These are phyloP conservation scores for Gossypium aridum DNA, from an alignment of 441 rosid genomes.

Conservation along the genomic window DNA sequence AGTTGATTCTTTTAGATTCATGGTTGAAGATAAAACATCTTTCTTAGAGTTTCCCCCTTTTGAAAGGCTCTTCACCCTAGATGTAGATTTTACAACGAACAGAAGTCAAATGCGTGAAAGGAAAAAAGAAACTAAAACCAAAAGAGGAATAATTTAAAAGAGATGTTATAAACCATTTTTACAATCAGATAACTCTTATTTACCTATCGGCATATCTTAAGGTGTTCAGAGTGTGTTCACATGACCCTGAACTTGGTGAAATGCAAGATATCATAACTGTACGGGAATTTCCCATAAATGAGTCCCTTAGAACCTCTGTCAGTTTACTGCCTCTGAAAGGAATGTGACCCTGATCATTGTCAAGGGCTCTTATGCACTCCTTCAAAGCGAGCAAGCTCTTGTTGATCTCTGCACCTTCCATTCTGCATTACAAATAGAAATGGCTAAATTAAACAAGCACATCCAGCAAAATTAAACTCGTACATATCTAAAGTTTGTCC, in stretches of 20 bases:
- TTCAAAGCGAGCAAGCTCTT: constrained; percentile 95
- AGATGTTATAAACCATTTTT: background rate
- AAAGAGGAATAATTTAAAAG: background rate
- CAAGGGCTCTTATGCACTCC: constrained; percentile 98
- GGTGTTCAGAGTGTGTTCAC: constrained; percentile 97
- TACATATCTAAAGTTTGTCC: background rate
- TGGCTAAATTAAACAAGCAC: background rate
- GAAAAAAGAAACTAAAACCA: background rate
- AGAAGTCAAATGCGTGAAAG: background rate
- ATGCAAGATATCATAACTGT: constrained; percentile 99
- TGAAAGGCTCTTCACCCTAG: constrained; percentile 97
- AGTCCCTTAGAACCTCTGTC: constrained; percentile 96
- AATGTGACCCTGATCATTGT: constrained; percentile 97
- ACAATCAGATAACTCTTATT: constrained; percentile 13
- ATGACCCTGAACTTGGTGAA: constrained; percentile 92
- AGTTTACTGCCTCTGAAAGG: constrained; percentile 99
- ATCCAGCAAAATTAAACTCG: background rate
- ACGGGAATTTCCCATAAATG: constrained; percentile 93
- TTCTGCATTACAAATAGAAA: constrained; percentile 42
- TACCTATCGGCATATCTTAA: constrained; percentile 97
- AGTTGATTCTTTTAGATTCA: constrained; percentile 71
- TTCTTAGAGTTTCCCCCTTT: constrained; percentile 87
- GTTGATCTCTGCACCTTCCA: constrained; percentile 99
- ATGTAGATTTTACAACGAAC: constrained; percentile 5
- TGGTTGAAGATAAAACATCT: constrained; percentile 64